These are phyloP conservation scores for Crotalaria pallida DNA, from an alignment of 306 rosid species.

Conservation along the genomic window DNA sequence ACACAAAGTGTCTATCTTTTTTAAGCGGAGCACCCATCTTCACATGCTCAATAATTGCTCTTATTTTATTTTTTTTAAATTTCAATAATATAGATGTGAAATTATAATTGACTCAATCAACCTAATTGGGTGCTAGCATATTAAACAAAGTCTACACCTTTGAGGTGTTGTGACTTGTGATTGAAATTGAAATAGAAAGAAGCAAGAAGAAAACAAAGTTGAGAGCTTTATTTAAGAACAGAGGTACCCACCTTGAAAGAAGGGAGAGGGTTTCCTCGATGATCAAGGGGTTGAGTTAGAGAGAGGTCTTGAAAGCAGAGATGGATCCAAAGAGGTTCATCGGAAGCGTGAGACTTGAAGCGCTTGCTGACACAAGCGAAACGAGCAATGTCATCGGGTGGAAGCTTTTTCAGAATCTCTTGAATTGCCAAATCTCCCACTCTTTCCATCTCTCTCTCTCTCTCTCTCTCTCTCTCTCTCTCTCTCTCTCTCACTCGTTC, in stretches of 20 bases:
- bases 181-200: not conserved
- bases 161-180: too few relatives aligned
- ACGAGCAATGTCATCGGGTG: constrained; percentile 48
- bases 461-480: not conserved
- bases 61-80: not conserved
- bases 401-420: constrained; percentile 39
- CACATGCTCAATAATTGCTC: not conserved
- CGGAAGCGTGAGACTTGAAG: constrained; percentile 53
- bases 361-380: constrained; percentile 55
- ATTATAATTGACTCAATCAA: constrained; percentile 17
- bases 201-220: not conserved
- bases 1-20: not conserved
- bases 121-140: not conserved
- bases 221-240: not conserved
- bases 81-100: not conserved
- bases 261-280: constrained; percentile 46
- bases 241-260: constrained; percentile 70
- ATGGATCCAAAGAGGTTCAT: constrained; percentile 59
- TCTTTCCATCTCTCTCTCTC: constrained; percentile 49
- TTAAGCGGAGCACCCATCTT: not conserved
- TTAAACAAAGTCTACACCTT: too few relatives aligned
- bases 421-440: constrained; percentile 67
- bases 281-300: constrained; percentile 51
- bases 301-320: constrained; percentile 53
- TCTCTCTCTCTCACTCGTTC: too few relatives aligned